Evolutionary conservation across 768 basidiomycete species (phyloP), one percentile per base, ranked within the genome.

Genomic region (Rhizopogon vesiculosus): DNA sequence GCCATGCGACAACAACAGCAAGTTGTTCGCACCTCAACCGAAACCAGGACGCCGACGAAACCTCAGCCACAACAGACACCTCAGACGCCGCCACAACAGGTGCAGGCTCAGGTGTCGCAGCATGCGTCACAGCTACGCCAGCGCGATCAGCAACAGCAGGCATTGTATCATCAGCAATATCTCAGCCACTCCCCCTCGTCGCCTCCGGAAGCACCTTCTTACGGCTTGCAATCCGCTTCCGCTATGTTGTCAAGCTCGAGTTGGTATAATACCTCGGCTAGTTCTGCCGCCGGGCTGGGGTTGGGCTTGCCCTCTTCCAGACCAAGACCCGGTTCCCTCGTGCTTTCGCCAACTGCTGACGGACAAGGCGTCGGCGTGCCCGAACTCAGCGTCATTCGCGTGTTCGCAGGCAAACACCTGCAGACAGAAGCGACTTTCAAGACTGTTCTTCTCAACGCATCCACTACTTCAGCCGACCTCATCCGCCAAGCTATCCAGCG

Each of bases 391-490:
- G 97, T 99, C 58, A 87, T 99, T 50, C 90, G 97, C 25, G 85
- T 99, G 40, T 99, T 99, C 66, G 95, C 96, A 0, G 97, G 96
- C 29, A 85, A 88, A 61, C 80, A 91, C 61, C 68, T 98, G 59
- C 86, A 93, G 67, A 92, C 93, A 0, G 95, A 98, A 63, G 93
- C 94, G 2, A 97, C 96, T 5, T 99, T 99, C 81, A 98, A 98
- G 76, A 98, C 97, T 6, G 97, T 96, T 1, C 73, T 98, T 16
- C 80, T 98, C 54, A 98, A 95, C 64, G 76, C 89, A 5, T 85
- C 85, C 1, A 98, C 96, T 0, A 89, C 88, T 0, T 83, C 92
- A 0, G 73, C 78, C 0, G 96, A 97, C 56, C 83, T 99, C 42
- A 81, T 98, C 50, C 80, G 83, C 55, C 97, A 99, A 74, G 92